phyloP scores from a whole-genome alignment of 495 filamentous ascomycete genomes.

The Pseudomonodictys pantanalensis region DNA sequence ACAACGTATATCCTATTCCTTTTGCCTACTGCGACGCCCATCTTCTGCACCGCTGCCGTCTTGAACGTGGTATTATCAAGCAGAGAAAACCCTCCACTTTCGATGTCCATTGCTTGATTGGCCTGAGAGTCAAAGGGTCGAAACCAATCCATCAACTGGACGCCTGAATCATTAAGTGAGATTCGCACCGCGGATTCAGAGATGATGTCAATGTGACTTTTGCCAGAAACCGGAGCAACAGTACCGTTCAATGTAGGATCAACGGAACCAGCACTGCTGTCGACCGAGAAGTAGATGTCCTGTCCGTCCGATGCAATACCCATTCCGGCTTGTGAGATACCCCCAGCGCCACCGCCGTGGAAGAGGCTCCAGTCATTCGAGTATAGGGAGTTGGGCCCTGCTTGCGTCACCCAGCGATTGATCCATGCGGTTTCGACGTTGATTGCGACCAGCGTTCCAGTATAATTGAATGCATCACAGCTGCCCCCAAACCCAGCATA shows the following conservation, averaged over 20 bases:
- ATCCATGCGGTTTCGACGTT: constrained; percentile 28
- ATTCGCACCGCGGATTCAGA: constrained; percentile 44
- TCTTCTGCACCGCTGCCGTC: constrained; percentile 7
- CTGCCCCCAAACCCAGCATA: constrained; percentile 46
- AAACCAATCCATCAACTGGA: constrained; percentile 45
- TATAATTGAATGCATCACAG: constrained; percentile 50
- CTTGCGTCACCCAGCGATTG: constrained; percentile 39
- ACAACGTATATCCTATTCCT: constrained; percentile 47
- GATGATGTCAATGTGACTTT: constrained; percentile 37
- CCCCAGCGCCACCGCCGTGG: constrained; percentile 40
- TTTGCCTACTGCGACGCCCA: constrained; percentile 44
- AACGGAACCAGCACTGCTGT: not conserved
- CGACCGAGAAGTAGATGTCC: constrained; percentile 43
- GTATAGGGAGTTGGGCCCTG: constrained; percentile 34
- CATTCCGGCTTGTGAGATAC: constrained; percentile 49
- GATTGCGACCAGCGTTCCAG: constrained; percentile 42
- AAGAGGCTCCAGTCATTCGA: constrained; percentile 20
- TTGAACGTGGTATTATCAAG: constrained; percentile 42
- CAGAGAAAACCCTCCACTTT: constrained; percentile 38
- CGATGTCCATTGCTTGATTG: constrained; percentile 42
- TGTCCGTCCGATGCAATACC: constrained; percentile 42
- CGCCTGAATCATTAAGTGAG: constrained; percentile 34
- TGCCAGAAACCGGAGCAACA: constrained; percentile 38
- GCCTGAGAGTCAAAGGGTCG: constrained; percentile 45
- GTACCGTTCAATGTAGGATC: not conserved